Conservation (phyloP, 306 rosid species). For the Abrus precatorius region DNA sequence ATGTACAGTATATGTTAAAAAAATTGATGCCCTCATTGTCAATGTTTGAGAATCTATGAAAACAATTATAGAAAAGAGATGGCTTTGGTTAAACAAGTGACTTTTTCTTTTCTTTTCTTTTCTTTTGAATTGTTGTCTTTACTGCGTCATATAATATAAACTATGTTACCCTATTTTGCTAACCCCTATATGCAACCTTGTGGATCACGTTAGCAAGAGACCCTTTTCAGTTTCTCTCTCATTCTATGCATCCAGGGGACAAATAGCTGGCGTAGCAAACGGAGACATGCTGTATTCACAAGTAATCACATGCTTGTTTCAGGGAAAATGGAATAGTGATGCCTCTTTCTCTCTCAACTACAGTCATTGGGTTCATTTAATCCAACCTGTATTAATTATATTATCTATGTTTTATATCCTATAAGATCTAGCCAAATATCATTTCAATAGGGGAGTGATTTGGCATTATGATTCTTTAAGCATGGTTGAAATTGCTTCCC, state of each 20-base stretch:
- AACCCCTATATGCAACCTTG: conserved; percentile 37
- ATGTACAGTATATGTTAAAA: too few relatives aligned
- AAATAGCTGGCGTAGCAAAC: conserved; percentile 60
- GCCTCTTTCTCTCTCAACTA: neutral
- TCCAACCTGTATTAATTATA: neutral
- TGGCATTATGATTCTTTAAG: conserved; percentile 17
- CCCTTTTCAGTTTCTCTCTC: conserved; percentile 40
- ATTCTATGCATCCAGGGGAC: conserved; percentile 45
- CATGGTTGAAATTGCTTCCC: conserved; percentile 39
- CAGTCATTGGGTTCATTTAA: conserved; percentile 6
- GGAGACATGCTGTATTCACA: conserved; percentile 58
- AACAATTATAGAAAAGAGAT: neutral
- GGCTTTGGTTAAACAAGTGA: conserved; percentile 26
- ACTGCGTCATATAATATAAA: conserved; percentile 13
- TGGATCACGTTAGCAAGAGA: conserved; percentile 46
- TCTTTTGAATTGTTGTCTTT: conserved; percentile 38
- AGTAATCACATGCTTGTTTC: conserved; percentile 56
- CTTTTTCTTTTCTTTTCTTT: neutral
- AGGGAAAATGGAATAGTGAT: neutral
- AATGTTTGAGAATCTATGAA: neutral
- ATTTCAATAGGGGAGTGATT: neutral
- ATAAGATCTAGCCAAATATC: conserved; percentile 14
- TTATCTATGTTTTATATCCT: neutral
- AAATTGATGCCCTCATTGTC: neutral
- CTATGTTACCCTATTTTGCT: neutral